Evolutionary conservation across 179 eudicot genomes (phyloP).

Genomic region (Nepenthes alata): DNA sequence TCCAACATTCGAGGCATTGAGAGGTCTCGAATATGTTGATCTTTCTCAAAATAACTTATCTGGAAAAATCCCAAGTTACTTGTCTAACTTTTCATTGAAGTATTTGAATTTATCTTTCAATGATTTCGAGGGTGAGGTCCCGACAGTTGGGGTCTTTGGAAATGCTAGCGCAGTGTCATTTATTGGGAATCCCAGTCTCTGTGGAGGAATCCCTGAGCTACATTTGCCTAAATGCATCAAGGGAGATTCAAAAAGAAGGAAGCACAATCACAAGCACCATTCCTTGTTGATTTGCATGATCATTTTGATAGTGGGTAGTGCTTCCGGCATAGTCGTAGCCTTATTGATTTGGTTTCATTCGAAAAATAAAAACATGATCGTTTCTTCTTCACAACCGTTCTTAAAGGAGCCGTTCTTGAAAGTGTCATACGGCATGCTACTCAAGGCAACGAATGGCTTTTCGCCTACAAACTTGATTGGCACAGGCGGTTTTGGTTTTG

Average conservation of each 20-base stretch:
- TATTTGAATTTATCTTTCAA: no score
- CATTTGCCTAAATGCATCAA: slow-evolving; percentile 6
- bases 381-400: neutral
- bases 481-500: no score
- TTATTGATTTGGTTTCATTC: no score
- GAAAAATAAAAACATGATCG: neutral
- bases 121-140: no score
- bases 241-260: neutral
- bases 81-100: no score
- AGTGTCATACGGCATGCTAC: slow-evolving; percentile 3
- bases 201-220: slow-evolving; percentile 15
- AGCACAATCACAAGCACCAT: neutral
- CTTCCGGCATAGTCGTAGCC: no score
- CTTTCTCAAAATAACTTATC: no score
- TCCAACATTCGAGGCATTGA: slow-evolving; percentile 8
- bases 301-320: neutral
- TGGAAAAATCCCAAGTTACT: no score
- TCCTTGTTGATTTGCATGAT: neutral
- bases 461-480: slow-evolving; percentile 13
- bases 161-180: no score
- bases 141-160: no score
- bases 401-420: neutral
- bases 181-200: slow-evolving; percentile 6
- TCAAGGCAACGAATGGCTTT: slow-evolving; percentile 20
- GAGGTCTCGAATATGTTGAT: slow-evolving; percentile 4